Evolutionary conservation across 1,139 yeast species (phyloP).

Genomic region (Protomyces gravidus): DNA sequence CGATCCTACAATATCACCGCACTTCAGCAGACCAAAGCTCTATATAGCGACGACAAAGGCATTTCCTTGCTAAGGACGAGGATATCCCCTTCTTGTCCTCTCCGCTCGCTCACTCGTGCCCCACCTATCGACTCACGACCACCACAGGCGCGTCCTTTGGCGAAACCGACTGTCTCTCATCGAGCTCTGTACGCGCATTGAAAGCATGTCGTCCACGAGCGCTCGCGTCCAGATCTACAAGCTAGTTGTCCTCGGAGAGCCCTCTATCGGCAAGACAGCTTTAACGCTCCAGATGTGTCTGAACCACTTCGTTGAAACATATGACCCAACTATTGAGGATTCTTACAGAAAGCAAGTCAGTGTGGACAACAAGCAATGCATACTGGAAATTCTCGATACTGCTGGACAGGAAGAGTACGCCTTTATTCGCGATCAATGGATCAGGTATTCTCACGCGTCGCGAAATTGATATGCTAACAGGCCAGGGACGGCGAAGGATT

Average conservation of each 20-base stretch:
- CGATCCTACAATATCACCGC: no score
- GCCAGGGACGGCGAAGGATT: conserved; percentile 60
- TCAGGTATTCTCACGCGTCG: conserved; percentile 42
- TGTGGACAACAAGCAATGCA: conserved; percentile 87
- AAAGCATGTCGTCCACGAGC: conserved; percentile 9
- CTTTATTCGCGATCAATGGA: conserved; percentile 88
- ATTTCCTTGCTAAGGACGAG: no score
- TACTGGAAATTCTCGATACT: conserved; percentile 88
- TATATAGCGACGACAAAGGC: no score
- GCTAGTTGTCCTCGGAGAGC: conserved; percentile 94
- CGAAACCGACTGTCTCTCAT: no score
- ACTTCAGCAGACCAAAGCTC: no score
- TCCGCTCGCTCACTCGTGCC: no score
- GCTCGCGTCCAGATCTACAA: conserved; percentile 47
- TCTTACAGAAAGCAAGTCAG: conserved; percentile 89
- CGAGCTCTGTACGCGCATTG: no score
- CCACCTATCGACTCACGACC: no score
- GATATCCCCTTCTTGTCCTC: no score
- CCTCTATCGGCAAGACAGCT: conserved; percentile 81
- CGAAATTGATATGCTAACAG: neutral
- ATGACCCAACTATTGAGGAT: conserved; percentile 97
- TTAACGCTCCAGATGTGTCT: conserved; percentile 31
- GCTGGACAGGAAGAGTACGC: conserved; percentile 98
- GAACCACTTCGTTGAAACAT: conserved; percentile 47
- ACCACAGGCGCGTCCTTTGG: no score